Evolutionary conservation across 306 rosid genomes (phyloP), one percentile per base, ranked within the genome.

Genomic region (Biancaea sappan): DNA sequence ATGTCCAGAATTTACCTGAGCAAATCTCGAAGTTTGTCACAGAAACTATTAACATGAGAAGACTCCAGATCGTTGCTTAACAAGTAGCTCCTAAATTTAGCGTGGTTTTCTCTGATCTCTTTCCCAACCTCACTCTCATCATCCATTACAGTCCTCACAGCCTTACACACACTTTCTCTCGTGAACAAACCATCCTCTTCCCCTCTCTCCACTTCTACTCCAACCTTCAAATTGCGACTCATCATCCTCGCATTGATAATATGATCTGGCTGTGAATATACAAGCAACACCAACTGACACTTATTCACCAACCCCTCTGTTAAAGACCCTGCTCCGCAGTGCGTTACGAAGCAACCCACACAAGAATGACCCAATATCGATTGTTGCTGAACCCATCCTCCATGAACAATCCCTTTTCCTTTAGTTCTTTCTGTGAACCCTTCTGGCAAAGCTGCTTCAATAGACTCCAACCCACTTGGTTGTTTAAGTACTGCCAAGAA

Each of bases 281-380:
- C 90, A 2, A 91, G 14, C 46, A 88, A 24, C 32, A 91, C 92
- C 29, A 88, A 11, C 46, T 79, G 92, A 40, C 88, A 87, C 54
- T 19, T 65, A 14, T 19, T 87, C 28, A 84, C 43, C 3, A 91
- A 31, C 6, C 76, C 90, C 84, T 91, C 92, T 0, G 80, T 53
- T 26, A 84, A n/a, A 0, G 91, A 87, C 41, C 89, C 91, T 0
- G 89, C 74, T 9, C 92, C 97, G 53, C 92, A 87, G 1, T 89
- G 97, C 4, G 97, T 91, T n/a, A 91, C 64, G 37, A 87, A 89
- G 74, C 95, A 91, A 10, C 94, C 95, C 4, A 89, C 76, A 8
- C 89, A 84, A 15, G 87, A 56, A 18, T 89, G 95, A 46, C 31
- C 81, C 73, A 89, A 56, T 31, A 91, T 84, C 66, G 76, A 12